Evolutionary conservation across 1,284 basidiomycete species (phyloP).

Genomic region (Cystobasidium sp.): DNA sequence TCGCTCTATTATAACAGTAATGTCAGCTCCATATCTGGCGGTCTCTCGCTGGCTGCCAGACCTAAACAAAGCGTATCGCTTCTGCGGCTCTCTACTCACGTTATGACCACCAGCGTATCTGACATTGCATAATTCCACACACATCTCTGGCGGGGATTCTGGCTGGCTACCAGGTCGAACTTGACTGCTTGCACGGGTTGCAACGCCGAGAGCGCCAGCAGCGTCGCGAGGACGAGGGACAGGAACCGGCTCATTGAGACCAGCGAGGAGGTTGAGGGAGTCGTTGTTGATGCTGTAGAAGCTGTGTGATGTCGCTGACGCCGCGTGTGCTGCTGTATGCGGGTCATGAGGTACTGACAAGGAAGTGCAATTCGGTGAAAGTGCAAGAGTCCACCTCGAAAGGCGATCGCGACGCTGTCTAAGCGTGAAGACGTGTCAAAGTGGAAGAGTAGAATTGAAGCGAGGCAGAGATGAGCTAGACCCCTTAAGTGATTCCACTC

Average conservation of each 20-base stretch:
- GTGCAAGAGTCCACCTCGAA: background rate
- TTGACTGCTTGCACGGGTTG: slow-evolving; percentile 68
- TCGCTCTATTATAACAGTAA: slow-evolving; percentile 16
- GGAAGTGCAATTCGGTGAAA: background rate
- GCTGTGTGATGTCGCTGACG: background rate
- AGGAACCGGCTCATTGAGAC: slow-evolving; percentile 3
- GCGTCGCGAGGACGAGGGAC: slow-evolving; percentile 8
- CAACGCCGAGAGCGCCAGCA: slow-evolving; percentile 18
- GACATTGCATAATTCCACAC: slow-evolving; percentile 91
- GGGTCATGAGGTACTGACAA: background rate
- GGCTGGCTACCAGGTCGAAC: slow-evolving; percentile 72
- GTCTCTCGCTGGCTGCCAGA: too few relatives aligned
- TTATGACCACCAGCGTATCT: slow-evolving; percentile 88
- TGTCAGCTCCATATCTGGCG: background rate
- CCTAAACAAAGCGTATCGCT: too few relatives aligned
- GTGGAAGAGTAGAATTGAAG: too few relatives aligned
- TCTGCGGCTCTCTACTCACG: slow-evolving; percentile 58
- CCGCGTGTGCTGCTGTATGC: slow-evolving; percentile 12
- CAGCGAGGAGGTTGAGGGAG: background rate
- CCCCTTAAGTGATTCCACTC: too few relatives aligned
- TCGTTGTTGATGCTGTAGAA: background rate
- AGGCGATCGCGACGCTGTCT: background rate
- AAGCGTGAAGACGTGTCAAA: slow-evolving; percentile 12
- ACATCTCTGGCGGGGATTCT: slow-evolving; percentile 76
- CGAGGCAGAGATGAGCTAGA: too few relatives aligned